These are phyloP conservation scores for Annona cherimola DNA, from an alignment of 164 flowering plant genomes.

Conservation along the genomic window DNA sequence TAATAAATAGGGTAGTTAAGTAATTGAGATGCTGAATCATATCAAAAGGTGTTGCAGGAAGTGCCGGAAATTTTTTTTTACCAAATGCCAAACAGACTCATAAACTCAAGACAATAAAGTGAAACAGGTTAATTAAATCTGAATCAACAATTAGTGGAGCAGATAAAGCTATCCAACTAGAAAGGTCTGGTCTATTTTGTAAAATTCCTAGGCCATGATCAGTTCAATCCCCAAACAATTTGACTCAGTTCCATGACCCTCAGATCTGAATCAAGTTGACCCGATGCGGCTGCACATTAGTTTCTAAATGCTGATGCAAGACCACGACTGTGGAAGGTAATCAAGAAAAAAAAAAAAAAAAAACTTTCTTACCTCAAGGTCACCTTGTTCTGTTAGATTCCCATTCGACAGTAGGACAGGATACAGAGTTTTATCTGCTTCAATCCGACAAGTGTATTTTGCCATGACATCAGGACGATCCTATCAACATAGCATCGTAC, in stretches of 20 bases:
- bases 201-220: background rate
- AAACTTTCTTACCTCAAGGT: conserved; percentile 67
- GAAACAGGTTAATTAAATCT: background rate
- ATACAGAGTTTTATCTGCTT: conserved; percentile 81
- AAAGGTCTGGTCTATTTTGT: background rate
- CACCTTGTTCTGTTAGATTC: conserved; percentile 81
- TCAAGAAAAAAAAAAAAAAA: background rate
- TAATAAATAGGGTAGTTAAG: too few species aligned
- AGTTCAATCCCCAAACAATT: background rate
- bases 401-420: conserved; percentile 93
- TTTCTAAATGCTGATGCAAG: background rate
- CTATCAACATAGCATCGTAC: conserved; percentile 27
- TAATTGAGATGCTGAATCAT: too few species aligned
- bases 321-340: conserved; percentile 1
- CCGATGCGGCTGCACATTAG: background rate
- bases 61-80: too few species aligned
- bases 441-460: conserved; percentile 76
- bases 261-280: background rate
- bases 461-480: conserved; percentile 99
- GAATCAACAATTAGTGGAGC: background rate
- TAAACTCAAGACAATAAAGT: background rate
- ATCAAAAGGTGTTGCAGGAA: too few species aligned
- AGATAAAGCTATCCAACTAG: background rate
- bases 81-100: background rate
- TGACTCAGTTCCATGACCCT: background rate